A percentile compares a stretch with the other conserved stretches of the same genome.
These are phyloP conservation scores for Panus rudis DNA, from an alignment of 768 basidiomycete genomes.

Conservation along the genomic window DNA sequence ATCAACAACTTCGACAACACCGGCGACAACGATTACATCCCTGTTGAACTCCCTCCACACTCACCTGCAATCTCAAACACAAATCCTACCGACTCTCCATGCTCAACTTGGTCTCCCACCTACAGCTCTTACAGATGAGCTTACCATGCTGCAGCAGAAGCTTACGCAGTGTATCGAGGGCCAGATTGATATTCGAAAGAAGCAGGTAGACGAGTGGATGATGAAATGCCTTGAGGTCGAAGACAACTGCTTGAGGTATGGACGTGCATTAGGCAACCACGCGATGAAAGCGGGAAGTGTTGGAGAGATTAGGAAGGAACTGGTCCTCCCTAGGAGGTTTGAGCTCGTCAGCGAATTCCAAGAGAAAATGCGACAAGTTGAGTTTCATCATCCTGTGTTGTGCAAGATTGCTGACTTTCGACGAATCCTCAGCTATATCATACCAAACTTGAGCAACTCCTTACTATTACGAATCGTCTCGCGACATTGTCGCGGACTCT, in stretches of 20 bases:
- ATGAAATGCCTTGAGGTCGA: conserved; percentile 57
- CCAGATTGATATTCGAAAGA: conserved; percentile 59
- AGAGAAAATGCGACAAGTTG: conserved; percentile 75
- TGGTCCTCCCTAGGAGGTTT: conserved; percentile 64
- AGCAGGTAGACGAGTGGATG: conserved; percentile 75
- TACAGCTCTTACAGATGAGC: conserved; percentile 75
- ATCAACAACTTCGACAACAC: neutral
- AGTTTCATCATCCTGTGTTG: neutral
- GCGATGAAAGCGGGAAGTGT: conserved; percentile 58
- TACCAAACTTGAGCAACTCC: conserved; percentile 70
- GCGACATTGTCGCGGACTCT: conserved; percentile 50
- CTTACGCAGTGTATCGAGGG: conserved; percentile 70
- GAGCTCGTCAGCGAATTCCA: conserved; percentile 64
- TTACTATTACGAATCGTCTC: conserved; percentile 63
- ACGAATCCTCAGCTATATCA: conserved; percentile 50
- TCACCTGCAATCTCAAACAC: conserved; percentile 75
- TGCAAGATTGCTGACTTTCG: neutral
- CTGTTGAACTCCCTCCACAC: conserved; percentile 72
- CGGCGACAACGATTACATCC: conserved; percentile 60
- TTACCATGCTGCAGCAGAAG: conserved; percentile 63
- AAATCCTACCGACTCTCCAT: conserved; percentile 76
- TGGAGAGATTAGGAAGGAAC: conserved; percentile 64
- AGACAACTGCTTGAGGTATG: conserved; percentile 57
- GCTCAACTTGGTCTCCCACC: conserved; percentile 77
- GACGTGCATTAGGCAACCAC: conserved; percentile 64